Evolutionary conservation across 108 stramenopile species (phyloP).

Genomic region (Nannochloropsis gaditana): DNA sequence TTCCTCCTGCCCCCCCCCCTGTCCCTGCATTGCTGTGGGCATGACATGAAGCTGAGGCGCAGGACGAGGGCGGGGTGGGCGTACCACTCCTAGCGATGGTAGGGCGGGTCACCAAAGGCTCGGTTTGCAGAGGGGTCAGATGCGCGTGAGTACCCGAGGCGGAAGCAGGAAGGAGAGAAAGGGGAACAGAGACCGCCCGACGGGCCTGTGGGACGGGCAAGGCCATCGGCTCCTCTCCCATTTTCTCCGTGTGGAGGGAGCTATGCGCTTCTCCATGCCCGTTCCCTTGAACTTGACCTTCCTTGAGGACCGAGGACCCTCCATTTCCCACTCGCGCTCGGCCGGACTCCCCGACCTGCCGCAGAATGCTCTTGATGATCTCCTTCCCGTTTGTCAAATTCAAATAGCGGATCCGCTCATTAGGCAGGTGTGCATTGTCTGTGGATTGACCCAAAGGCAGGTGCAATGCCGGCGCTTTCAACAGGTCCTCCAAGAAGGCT

Average conservation of each 20-base stretch:
- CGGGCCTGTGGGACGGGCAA: constrained; percentile 2
- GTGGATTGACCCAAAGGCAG: not conserved
- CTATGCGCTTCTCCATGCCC: not conserved
- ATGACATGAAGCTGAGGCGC: not conserved
- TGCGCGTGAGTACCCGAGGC: not conserved
- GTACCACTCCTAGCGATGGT: constrained; percentile 3
- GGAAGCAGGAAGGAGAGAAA: not conserved
- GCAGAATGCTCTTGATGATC: not conserved
- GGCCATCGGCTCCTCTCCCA: not conserved
- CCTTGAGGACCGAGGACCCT: not conserved
- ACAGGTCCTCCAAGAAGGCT: constrained; percentile 19
- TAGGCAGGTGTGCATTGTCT: not conserved
- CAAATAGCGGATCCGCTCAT: not conserved
- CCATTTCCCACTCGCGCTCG: not conserved
- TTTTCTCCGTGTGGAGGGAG: not conserved
- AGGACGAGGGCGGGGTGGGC: not conserved
- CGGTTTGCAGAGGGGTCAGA: not conserved
- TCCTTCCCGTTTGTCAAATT: not conserved
- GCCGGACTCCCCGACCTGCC: not conserved
- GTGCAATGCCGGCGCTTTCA: constrained; percentile 16
- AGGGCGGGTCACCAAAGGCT: not conserved
- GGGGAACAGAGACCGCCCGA: not conserved
- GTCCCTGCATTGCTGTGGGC: not conserved
- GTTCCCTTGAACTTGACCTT: not conserved
- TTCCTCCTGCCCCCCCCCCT: not conserved